phyloP scores from a whole-genome alignment of 805 yeast species.

The Maudiozyma serrabonitensis region DNA sequence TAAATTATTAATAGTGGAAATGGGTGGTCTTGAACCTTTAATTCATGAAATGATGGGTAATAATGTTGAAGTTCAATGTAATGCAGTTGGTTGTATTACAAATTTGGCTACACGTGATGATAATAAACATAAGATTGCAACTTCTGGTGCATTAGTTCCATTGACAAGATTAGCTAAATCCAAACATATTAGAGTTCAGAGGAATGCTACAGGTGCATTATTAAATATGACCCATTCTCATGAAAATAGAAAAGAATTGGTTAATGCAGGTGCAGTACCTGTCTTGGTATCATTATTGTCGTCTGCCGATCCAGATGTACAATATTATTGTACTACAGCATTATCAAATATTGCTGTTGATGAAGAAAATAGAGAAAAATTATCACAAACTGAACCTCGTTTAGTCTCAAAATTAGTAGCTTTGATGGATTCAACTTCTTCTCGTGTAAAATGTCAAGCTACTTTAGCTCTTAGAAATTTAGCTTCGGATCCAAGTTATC shows the following conservation, averaged over 20 bases:
- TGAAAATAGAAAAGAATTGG: conserved; percentile 92
- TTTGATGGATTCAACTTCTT: conserved; percentile 86
- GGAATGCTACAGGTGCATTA: conserved; percentile 97
- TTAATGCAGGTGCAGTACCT: conserved; percentile 97
- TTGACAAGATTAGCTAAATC: conserved; percentile 90
- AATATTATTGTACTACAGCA: conserved; percentile 96
- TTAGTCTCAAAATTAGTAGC: conserved; percentile 79
- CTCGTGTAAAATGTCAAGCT: conserved; percentile 97
- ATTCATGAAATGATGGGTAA: conserved; percentile 96
- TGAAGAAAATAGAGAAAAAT: conserved; percentile 76
- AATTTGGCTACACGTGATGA: conserved; percentile 97
- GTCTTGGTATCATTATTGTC: conserved; percentile 81
- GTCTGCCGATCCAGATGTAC: conserved; percentile 90
- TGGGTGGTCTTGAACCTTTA: conserved; percentile 96
- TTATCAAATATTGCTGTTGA: conserved; percentile 95
- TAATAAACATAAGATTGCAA: conserved; percentile 90
- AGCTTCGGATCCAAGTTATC: conserved; percentile 94
- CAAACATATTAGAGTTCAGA: conserved; percentile 88
- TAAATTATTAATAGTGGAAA: conserved; percentile 85
- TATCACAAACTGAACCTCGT: conserved; percentile 87
- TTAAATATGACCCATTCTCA: conserved; percentile 96
- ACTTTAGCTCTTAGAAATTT: conserved; percentile 90
- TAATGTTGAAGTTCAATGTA: conserved; percentile 96
- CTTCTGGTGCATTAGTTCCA: conserved; percentile 91
- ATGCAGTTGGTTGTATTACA: conserved; percentile 98